Percentiles rank a stretch among this genome's conserved stretches.
phyloP scores from a whole-genome alignment of 176 grass and related monocot genomes.

The Pharus latifolius region DNA sequence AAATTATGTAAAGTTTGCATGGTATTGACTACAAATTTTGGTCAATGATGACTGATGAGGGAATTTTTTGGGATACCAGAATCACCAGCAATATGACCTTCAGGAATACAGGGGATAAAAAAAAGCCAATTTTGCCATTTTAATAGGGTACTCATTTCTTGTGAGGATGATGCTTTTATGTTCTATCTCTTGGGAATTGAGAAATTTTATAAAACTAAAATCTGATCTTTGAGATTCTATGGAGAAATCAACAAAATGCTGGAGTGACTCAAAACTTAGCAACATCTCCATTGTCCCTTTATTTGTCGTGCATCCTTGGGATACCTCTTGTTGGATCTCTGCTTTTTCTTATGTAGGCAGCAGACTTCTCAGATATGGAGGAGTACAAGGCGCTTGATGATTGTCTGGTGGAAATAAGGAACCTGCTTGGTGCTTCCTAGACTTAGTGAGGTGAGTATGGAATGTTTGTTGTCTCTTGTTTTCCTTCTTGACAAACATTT shows the following conservation, averaged over 20 bases:
- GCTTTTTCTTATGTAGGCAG: constrained; percentile 34
- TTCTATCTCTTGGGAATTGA: background rate
- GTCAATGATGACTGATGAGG: background rate
- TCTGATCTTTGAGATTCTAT: background rate
- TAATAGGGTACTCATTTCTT: background rate
- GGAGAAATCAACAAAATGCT: background rate
- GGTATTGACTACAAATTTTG: background rate
- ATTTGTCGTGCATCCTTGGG: background rate
- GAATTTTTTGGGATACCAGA: background rate
- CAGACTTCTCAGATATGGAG: constrained; percentile 40
- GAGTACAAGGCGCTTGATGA: constrained; percentile 52
- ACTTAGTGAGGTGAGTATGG: background rate
- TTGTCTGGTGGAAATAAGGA: constrained; percentile 58
- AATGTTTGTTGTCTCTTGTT: background rate
- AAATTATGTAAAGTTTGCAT: background rate
- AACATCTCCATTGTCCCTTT: background rate
- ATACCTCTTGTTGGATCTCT: background rate
- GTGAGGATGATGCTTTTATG: background rate
- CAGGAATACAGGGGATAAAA: background rate
- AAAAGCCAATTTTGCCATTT: background rate
- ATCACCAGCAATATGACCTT: background rate
- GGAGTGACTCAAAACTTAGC: background rate
- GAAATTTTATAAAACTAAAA: background rate
- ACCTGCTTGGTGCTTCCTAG: constrained; percentile 30
- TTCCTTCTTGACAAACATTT: background rate